Base-by-base conservation (phyloP, 202 grass and related monocot species). In the Carex sylvatica region DNA sequence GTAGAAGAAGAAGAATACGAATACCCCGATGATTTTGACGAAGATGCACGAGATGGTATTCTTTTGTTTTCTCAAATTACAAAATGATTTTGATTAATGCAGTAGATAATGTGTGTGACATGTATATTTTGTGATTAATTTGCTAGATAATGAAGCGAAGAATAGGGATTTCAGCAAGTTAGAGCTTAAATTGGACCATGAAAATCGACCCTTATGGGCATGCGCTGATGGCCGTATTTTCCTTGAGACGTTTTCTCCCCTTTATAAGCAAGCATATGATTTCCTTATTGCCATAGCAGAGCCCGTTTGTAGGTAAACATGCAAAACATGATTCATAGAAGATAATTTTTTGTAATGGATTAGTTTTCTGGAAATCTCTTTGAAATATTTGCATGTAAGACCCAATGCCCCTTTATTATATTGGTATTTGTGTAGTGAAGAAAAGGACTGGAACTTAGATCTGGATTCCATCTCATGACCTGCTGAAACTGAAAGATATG, bases 261-360 rank as follows among this genome's bases (percentile, higher is more conserved):
- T 98, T 55, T 95, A 98, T 88, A 98, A 98, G 47, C 90, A 98
- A 72, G 95, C 95, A 5, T 98, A 95, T 23, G 95, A 95, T 91
- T 98, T 93, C 65, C 89, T 98, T 31, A 95, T 98, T 15, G 95
- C 92, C n/a, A 95, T 98, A n/a, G 91, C 95, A 0, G 95, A 98
- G 83, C 95, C 92, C 59, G 92, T 95, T 31, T 93, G 91, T 89
- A 95, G 95, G 95, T 95, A 65, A 16, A 15, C 31, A 67, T 74
- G n/a, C 23, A 54, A 44, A 31, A 20, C 18, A 53, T 26, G 33
- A 4, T 12, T 13, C 16, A 11, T 10, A 12, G 9, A 70, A 71
- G 16, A 71, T 0, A 7, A 33, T 22, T 53, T 9, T 70, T 70
- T 44, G 46, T 42, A 55, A 47, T 52, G 46, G 19, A 14, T 42